Evolutionary conservation across 1,284 basidiomycete genomes (phyloP), one percentile per base, ranked within the genome.

Genomic region (Sparassis latifolia): DNA sequence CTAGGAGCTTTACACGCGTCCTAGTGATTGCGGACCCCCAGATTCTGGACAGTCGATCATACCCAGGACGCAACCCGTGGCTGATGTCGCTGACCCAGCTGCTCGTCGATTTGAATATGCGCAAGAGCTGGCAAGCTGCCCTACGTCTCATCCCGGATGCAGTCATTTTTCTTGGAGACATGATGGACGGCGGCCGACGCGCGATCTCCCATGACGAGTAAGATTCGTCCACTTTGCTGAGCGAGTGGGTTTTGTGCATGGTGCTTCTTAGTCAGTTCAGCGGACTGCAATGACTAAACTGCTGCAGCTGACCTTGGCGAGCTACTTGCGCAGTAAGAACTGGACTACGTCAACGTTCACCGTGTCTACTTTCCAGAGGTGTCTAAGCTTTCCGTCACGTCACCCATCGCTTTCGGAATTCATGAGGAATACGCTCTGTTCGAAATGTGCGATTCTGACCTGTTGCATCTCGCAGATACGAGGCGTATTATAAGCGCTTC

Each of bases 81-180:
- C 63, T 82, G 49, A 76, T 73, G 56, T 73, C 68, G 53, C 54
- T 89, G 29, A 76, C 78, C 33, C 77, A 79, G 58, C 59, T 79
- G 55, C 66, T 92, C 58, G 72, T 78, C 55, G 82, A 91, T 69
- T 68, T 89, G 54, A 89, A 91, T 62, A 69, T 94, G 55, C 78
- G 87, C 48, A 94, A 92, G 68, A 85, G 79, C 59, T 96, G 92
- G 92, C 76, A 76, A 47, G 81, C 80, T 6, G 82, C 81, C 1
- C 68, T 79, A 10, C 66, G 77, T 20, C 78, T 82, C 43, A 69
- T 67, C 39, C 89, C 92, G 9, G 79, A 94, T 64, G 76, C 72
- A 2, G 79, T 95, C 5, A 69, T 96, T 1, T 90, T 95, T 58
- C 73, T 94, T 2, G 93, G 93, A 10, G 93, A 96, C 66, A 87